Base-by-base conservation (phyloP, 2,329 filamentous ascomycete genomes). In the Trichoderma simmonsii region DNA sequence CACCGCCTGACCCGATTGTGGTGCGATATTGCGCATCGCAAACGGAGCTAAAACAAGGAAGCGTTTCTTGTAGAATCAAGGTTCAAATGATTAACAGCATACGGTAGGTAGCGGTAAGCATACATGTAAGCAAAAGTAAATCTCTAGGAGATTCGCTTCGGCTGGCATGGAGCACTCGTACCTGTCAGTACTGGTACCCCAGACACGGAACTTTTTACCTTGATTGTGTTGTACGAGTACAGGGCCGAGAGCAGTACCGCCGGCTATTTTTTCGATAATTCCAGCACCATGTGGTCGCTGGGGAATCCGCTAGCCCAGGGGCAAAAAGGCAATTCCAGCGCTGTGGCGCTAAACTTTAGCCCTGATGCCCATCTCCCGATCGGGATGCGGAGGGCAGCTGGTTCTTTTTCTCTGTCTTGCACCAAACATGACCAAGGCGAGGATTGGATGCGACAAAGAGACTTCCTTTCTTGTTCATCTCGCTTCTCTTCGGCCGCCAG, bases 281-380 rank as follows among this genome's bases (percentile, higher is more conserved):
- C 48, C 48, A 54, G 57, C 57, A 32, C 28, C 18, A 11, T 21
- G 28, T 24, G 57, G 57, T 12, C 57, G n/a, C 57, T 60, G 30
- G 28, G 12, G 24, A 26, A 30, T 30, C 34, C 32, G 51, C 54
- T 68, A 61, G 56, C 5, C 56, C 66, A 69, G 57, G 66, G 66
- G 66, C n/a, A 69, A 9, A 48, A 70, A 59, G 30, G 43, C 32
- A 70, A 70, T 70, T 57, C 43, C 60, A 64, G 68, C 60, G 43
- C n/a, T 24, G 39, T 21, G 68, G 68, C 68, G 68, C 68, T 64
- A 70, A 70, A 30, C 68, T 70, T 64, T 62, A 48, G 59, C 67
- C 65, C n/a, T 62, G 48, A 30, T 39, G 43, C 30, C 34, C 60
- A 64, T 70, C 68, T 70, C 68, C 68, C 68, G 68, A 70, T 63